Evolutionary conservation across 176 grass and related monocot species (phyloP), one percentile per base, ranked within the genome.

Genomic region (Paspalum vaginatum): DNA sequence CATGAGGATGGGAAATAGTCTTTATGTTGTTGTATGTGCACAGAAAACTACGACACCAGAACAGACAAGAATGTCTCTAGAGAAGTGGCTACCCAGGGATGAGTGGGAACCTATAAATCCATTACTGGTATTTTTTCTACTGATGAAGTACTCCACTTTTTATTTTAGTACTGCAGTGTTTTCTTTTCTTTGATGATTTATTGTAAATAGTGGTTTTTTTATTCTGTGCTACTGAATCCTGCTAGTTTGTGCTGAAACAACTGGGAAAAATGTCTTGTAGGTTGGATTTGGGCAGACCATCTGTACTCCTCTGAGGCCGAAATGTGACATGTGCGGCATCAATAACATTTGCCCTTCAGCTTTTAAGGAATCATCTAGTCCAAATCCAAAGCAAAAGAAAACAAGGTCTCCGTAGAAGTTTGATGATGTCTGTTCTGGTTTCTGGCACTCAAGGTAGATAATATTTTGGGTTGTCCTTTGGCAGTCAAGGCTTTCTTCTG

Each of bases 241-340:
- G n/a, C 16, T 74, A 75, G 27, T 57, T 20, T 81, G 22, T 13
- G 21, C 41, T 69, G 40, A 74, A 72, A 32, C 0, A 39, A 21
- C 26, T 57, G 27, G 32, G 80, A 87, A 83, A 87, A 40, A 78
- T 63, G 4, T 40, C 57, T 17, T 79, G 66, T 70, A 98, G 95
- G 95, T 98, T 87, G 95, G 92, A 82, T 98, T 98, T 84, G 95
- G 95, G 26, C 95, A 98, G 70, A 98, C 95, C 17, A 86, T 95
- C 56, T 98, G 95, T 79, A 93, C 90, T 75, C 81, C 95, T 24
- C 75, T 91, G 7, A 87, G 90, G 64, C 95, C 95, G 17, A 92
- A 86, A 74, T 98, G 95, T 6, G 61, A 77, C 57, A 48, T 75
- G 13, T 98, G 95, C 53, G 72, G 81, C 66, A 98, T 98, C 79